These are phyloP conservation scores for Tagetes patula DNA, from an alignment of 129 eudicot genomes.

Conservation along the genomic window DNA sequence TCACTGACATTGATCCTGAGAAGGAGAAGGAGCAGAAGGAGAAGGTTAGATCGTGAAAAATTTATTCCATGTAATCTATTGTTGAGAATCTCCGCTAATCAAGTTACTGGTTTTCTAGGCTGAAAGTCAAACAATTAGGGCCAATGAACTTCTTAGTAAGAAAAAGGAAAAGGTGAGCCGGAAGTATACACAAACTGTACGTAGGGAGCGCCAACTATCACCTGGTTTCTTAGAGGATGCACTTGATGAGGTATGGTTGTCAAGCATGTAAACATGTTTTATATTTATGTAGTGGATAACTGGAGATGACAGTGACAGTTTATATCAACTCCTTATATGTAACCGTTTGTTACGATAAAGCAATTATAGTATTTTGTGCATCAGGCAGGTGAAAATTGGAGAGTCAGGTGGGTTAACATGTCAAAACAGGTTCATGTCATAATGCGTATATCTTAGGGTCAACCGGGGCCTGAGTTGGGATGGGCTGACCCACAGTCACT, in stretches of 20 bases:
- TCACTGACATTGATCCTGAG: slow-evolving; percentile 99
- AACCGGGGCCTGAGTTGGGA: not conserved
- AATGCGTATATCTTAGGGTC: not conserved
- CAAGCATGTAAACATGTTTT: slow-evolving; percentile 14
- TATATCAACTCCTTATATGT: not conserved
- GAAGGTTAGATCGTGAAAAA: slow-evolving; percentile 52
- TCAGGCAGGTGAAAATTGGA: not conserved
- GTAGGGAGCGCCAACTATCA: slow-evolving; percentile 90
- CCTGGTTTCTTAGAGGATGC: slow-evolving; percentile 99
- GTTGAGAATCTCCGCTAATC: not conserved
- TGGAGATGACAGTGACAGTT: not conserved
- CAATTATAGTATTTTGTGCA: slow-evolving; percentile 8
- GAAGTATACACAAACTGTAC: slow-evolving; percentile 71
- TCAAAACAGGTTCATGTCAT: not conserved
- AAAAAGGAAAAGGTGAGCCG: slow-evolving; percentile 90
- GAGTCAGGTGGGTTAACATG: not conserved
- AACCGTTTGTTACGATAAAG: not conserved
- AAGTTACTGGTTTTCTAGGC: slow-evolving; percentile 50
- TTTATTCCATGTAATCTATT: not conserved
- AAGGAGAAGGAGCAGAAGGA: slow-evolving; percentile 96
- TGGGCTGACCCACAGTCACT: not conserved
- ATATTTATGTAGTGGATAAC: not conserved
- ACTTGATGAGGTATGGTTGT: slow-evolving; percentile 68
- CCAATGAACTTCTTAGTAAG: slow-evolving; percentile 72
- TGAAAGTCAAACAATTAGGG: slow-evolving; percentile 93